phyloP scores from a whole-genome alignment of 768 basidiomycete species.

The Hypholoma fasciculare region DNA sequence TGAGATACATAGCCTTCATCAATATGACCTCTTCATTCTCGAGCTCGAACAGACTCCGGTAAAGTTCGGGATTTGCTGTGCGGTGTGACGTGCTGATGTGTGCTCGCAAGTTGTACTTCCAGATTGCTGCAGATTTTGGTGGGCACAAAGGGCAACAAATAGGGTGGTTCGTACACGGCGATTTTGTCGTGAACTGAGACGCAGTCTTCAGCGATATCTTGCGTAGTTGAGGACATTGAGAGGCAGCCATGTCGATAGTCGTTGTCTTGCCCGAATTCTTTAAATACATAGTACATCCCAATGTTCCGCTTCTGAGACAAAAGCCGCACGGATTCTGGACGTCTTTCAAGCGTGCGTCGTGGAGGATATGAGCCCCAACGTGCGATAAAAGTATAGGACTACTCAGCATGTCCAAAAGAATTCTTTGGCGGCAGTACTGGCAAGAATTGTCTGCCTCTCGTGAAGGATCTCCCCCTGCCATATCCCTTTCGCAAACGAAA shows the following conservation, averaged over 20 bases:
- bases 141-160: slow-evolving; percentile 18
- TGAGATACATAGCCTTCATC: neutral
- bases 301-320: slow-evolving; percentile 3
- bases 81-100: slow-evolving; percentile 17
- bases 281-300: slow-evolving; percentile 8
- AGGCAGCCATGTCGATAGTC: slow-evolving; percentile 10
- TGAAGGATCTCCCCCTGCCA: neutral
- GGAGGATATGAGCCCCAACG: slow-evolving; percentile 8
- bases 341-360: neutral
- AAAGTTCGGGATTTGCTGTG: neutral
- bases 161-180: neutral
- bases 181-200: no score
- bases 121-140: slow-evolving; percentile 10
- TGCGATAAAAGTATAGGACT: slow-evolving; percentile 3
- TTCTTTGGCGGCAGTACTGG: neutral
- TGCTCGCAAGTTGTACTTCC: slow-evolving; percentile 19
- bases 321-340: slow-evolving; percentile 3
- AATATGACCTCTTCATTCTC: neutral
- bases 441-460: neutral
- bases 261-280: slow-evolving; percentile 8
- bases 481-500: slow-evolving; percentile 17
- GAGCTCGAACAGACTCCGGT: neutral
- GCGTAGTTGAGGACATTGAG: no score
- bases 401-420: neutral
- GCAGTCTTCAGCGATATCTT: no score